These are phyloP conservation scores for Apiospora hydei DNA, from an alignment of 2,329 filamentous ascomycete genomes.

Conservation along the genomic window DNA sequence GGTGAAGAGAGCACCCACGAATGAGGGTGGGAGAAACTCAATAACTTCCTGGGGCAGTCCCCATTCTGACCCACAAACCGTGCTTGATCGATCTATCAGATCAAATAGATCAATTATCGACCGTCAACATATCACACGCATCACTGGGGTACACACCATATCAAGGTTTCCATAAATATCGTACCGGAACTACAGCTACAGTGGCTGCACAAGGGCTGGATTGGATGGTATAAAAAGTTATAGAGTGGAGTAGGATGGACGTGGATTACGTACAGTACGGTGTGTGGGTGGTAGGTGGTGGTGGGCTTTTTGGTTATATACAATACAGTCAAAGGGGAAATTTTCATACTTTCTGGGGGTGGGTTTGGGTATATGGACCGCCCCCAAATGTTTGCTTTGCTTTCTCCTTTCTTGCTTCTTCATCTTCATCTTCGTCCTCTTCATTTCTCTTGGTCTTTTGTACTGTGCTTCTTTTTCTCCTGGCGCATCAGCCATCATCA, in stretches of 20 bases:
- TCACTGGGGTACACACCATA: background rate
- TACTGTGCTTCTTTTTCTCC: background rate
- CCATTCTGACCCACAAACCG: background rate
- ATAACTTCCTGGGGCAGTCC: background rate
- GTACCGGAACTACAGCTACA: background rate
- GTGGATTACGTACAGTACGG: slow-evolving; percentile 12
- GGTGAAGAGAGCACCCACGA: background rate
- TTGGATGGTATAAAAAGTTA: background rate
- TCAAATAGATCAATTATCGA: background rate
- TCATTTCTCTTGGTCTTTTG: background rate
- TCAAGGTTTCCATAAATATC: background rate
- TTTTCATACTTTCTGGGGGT: slow-evolving; percentile 7
- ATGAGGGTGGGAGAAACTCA: background rate
- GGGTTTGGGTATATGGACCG: background rate
- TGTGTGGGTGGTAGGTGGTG: background rate
- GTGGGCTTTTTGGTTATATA: slow-evolving; percentile 8
- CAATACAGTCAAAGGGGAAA: slow-evolving; percentile 2
- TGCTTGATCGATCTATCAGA: background rate
- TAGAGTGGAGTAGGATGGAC: background rate
- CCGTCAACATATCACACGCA: background rate
- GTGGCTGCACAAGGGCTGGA: background rate
- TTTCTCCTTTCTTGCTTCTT: background rate
- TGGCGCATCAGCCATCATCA: background rate
- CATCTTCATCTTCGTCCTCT: background rate
- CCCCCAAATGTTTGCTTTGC: background rate